Conservation (phyloP, 2,329 filamentous ascomycete genomes). For the Beauveria medogensis region DNA sequence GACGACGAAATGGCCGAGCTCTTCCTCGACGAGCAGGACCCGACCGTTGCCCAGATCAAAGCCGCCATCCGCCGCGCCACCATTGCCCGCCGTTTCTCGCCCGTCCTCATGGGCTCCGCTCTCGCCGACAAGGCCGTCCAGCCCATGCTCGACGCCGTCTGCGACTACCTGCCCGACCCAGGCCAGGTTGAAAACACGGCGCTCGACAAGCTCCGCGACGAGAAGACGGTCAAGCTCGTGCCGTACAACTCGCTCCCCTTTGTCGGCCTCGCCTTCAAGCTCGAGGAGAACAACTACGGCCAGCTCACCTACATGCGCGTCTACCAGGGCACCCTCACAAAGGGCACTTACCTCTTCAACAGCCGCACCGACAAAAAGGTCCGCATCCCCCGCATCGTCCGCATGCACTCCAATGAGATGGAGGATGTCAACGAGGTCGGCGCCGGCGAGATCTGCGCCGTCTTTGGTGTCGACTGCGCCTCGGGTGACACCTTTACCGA, state of each 20-base stretch:
- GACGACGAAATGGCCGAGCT: constrained; percentile 97
- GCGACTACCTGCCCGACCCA: constrained; percentile 92
- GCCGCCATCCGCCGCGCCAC: constrained; percentile 86
- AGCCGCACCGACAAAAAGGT: constrained; percentile 92
- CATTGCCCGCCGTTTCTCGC: constrained; percentile 82
- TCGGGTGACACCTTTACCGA: constrained; percentile 98
- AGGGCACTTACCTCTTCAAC: constrained; percentile 88
- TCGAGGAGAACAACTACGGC: constrained; percentile 97
- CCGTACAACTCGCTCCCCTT: constrained; percentile 92
- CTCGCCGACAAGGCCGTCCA: constrained; percentile 92
- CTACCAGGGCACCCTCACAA: constrained; percentile 85
- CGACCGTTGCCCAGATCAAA: constrained; percentile 77
- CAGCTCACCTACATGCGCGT: constrained; percentile 98
- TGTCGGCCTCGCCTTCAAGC: constrained; percentile 93
- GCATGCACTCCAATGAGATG: constrained; percentile 99
- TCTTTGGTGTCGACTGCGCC: constrained; percentile 95
- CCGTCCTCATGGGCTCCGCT: constrained; percentile 93
- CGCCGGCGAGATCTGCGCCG: constrained; percentile 95
- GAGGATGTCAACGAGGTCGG: constrained; percentile 90
- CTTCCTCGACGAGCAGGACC: constrained; percentile 79
- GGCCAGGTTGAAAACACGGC: constrained; percentile 82
- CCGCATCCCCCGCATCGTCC: constrained; percentile 91
- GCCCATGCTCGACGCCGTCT: constrained; percentile 92
- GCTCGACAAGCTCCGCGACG: constrained; percentile 70
- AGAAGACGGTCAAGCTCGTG: constrained; percentile 76